Conservation (phyloP, 1,139 yeast species). For the Kodamaea ohmeri region DNA sequence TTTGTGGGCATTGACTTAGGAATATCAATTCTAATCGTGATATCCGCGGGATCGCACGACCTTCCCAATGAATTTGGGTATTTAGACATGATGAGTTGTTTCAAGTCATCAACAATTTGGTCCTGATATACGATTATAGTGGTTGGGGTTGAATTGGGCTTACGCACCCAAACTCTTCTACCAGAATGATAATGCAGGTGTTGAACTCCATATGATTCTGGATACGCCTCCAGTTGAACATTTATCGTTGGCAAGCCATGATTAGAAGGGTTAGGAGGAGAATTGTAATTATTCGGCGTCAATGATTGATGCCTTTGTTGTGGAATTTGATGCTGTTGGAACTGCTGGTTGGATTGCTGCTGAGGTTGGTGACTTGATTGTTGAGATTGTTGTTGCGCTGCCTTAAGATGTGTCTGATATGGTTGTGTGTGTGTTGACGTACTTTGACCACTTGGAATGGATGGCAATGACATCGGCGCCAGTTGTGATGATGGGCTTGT, state of each 20-base stretch:
- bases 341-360: background rate
- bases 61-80: constrained; percentile 70
- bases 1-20: background rate
- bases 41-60: constrained; percentile 68
- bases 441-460: background rate
- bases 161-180: constrained; percentile 63
- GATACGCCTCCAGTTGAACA: background rate
- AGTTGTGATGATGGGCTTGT: constrained; percentile 6
- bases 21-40: constrained; percentile 41
- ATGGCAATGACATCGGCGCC: background rate
- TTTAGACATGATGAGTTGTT: constrained; percentile 54
- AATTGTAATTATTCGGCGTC: background rate
- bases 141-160: constrained; percentile 61
- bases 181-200: constrained; percentile 1
- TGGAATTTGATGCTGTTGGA: background rate
- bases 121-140: constrained; percentile 53
- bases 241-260: background rate
- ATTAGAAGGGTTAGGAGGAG: too few species aligned
- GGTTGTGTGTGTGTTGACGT: background rate
- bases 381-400: background rate
- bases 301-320: background rate
- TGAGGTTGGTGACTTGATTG: background rate
- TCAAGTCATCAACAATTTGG: constrained; percentile 74
- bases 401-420: background rate
- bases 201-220: background rate